Base-by-base conservation (phyloP, 1,139 yeast genomes). In the Scheffersomyces segobiensis region DNA sequence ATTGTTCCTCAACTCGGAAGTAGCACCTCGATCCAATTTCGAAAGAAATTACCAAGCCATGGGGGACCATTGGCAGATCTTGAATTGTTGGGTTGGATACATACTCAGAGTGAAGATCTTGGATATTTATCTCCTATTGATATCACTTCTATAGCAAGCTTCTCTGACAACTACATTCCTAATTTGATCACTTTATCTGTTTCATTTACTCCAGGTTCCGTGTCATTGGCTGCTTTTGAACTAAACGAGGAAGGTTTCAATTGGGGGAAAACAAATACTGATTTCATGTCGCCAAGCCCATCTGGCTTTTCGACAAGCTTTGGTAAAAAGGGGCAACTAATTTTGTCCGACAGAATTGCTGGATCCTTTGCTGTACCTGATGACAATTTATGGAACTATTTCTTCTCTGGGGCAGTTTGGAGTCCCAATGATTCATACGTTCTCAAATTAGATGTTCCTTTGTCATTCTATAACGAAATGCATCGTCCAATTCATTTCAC, bases 401-500 rank as follows among this genome's bases (percentile, higher is more conserved):
- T 96, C 3, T 95, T 96, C 68, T 82, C 92, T 75, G 96, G 98
- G 3, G 89, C 96, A 1, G 83, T 90, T 14, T 96, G 96, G 89
- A 87, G 84, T 65, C 77, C 86, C 3, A 83, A 83, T 47, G 73
- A 84, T 56, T 79, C 77, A n/a, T 92, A 83, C 66, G 86, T 79
- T 20, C 71, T 93, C 71, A 91, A 89, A 71, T 67, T 90, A 55
- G 98, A 91, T 68, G 78, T 86, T 10, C 99, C 99, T 1, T 68
- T 89, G 54, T 85, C 91, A 4, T 95, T 89, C 69, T 96, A 93
- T 71, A 88, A 91, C 67, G 97, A 91, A 65, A 70, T 86, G 49
- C 99, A 96, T 68, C 87, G 99, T 53, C 96, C 97, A 7, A 81
- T 88, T 39, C 99, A 95, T 74, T 96, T 95, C 74, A 78, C 86